Percentiles rank a stretch among this genome's conserved stretches.
phyloP scores from a whole-genome alignment of 2,329 filamentous ascomycete genomes.

The Fusarium concolor region DNA sequence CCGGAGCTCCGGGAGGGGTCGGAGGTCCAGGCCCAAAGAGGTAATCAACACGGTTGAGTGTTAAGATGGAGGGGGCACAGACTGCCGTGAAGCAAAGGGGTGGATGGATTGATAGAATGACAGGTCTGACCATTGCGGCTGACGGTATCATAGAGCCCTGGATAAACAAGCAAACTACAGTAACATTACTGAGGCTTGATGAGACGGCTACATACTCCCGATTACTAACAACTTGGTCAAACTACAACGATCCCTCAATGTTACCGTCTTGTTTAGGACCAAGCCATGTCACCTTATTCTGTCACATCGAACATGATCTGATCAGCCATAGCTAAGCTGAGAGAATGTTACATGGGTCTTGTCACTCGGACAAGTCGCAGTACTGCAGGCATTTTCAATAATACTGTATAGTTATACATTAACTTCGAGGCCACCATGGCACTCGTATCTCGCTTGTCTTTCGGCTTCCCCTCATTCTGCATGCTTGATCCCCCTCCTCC shows the following conservation, averaged over 20 bases:
- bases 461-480: conserved; percentile 6
- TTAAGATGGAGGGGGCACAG: conserved; percentile 4
- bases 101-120: background rate
- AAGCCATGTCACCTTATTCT: conserved; percentile 16
- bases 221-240: background rate
- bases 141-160: conserved; percentile 18
- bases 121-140: conserved; percentile 18
- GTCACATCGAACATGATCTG: conserved; percentile 14
- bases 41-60: conserved; percentile 16
- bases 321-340: conserved; percentile 8
- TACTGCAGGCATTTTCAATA: background rate
- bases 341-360: background rate
- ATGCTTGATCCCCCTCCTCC: conserved; percentile 11
- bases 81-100: background rate
- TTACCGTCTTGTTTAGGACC: conserved; percentile 1
- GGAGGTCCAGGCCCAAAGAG: conserved; percentile 27
- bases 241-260: conserved; percentile 18
- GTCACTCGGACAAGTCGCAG: conserved; percentile 7
- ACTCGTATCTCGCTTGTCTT: conserved; percentile 24
- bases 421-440: conserved; percentile 29
- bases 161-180: background rate
- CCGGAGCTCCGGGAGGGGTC: conserved; percentile 24
- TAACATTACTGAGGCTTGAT: background rate
- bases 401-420: conserved; percentile 25
- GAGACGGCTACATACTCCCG: background rate